Percentiles rank a stretch among this genome's conserved stretches.
Evolutionary conservation across 2,329 filamentous ascomycete genomes (phyloP).

Genomic region (Bisporella sp.): DNA sequence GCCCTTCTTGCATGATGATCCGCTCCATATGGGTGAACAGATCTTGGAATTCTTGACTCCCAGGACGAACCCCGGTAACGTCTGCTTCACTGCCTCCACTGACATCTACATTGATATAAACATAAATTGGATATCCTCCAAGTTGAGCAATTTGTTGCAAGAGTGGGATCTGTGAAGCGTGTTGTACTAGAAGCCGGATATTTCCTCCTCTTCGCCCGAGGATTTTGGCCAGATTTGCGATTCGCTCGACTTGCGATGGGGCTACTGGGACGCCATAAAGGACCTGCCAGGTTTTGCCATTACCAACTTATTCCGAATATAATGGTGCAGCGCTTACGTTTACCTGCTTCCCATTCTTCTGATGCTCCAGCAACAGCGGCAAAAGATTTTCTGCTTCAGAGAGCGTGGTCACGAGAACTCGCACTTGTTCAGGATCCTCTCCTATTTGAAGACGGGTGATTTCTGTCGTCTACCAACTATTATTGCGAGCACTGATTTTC

Average conservation of each 20-base stretch:
- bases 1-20: too few species aligned
- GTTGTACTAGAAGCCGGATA: too few species aligned
- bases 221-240: slow-evolving; percentile 46
- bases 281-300: slow-evolving; percentile 17
- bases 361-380: slow-evolving; percentile 52
- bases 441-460: slow-evolving; percentile 66
- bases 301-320: neutral
- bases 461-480: slow-evolving; percentile 63
- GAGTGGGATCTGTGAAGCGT: too few species aligned
- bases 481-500: too few species aligned
- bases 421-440: slow-evolving; percentile 44
- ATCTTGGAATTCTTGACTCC: too few species aligned
- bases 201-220: too few species aligned
- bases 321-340: slow-evolving; percentile 41
- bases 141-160: too few species aligned
- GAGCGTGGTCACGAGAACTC: slow-evolving; percentile 71
- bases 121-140: too few species aligned
- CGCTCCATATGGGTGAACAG: too few species aligned
- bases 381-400: slow-evolving; percentile 63
- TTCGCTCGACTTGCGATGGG: slow-evolving; percentile 50
- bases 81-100: too few species aligned
- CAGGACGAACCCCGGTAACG: too few species aligned
- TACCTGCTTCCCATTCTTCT: slow-evolving; percentile 43
- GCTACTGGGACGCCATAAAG: slow-evolving; percentile 63
- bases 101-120: too few species aligned